Base-by-base conservation (phyloP, 805 yeast species). In the Lachancea dasiensis region DNA sequence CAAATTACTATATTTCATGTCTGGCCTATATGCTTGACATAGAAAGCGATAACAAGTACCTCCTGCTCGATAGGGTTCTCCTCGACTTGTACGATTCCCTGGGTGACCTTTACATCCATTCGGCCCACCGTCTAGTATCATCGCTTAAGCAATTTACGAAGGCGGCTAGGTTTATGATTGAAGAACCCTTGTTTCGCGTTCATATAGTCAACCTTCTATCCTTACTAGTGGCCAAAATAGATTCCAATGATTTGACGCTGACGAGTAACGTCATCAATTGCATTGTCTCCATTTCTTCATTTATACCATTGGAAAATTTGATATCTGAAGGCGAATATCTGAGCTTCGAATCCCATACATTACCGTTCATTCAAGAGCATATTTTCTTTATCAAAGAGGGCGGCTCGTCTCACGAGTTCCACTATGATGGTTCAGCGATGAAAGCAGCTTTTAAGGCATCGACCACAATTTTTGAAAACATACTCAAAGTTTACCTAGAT, bases 241-340 rank as follows among this genome's bases (percentile, higher is more conserved):
- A 92, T 55, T 75, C 89, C 0, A 92, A 89, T 55, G 98, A 92
- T 58, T 69, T 86, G 34, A 69, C 68, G 10, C 75, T 89, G 53
- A 80, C 95, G 0, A 68, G 78, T 11, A 71, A 76, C 36, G 73
- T 95, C 0, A 61, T 89, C 27, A 73, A 79, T 41, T 70, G 83
- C 14, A 71, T 92, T 39, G 81, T 85, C 8, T 68, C 85, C 0
- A 73, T 81, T 17, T 79, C 86, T 0, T 67, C 81, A 5, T 81
- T 79, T 39, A 73, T 83, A 2, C 96, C 96, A 1, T 68, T 87
- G 44, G 64, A 67, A 20, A 86, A 82, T 49, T 51, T 84, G 8
- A 70, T 60, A 1, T 32, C 43, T 0, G 54, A 47, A 5, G 68
- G 67, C 8, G 76, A 69, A 39, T 54, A 54, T 62, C 13, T 64